Base-by-base conservation (phyloP, 2,329 filamentous ascomycete species). In the Venturia nashicola region DNA sequence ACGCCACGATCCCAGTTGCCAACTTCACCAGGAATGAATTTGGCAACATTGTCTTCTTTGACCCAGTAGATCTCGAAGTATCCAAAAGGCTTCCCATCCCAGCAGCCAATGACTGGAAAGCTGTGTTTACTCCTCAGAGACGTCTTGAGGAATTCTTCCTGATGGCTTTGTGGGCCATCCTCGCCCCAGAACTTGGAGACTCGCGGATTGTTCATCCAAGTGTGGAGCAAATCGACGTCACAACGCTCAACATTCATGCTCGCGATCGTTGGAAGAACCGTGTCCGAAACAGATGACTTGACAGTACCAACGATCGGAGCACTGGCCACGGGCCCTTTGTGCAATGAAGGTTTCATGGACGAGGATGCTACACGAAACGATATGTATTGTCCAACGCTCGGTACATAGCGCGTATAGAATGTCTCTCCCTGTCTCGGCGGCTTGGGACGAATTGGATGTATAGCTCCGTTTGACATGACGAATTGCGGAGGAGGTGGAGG, bases 11-110 rank as follows among this genome's bases (percentile, higher is more conserved):
- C 93, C 75, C 88, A 97, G 70, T 96, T 89, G 8, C 83, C 84
- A 0, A 86, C 84, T 3, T 83, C 81, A 27, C 81, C 81, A 0
- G 73, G 86, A 4, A 95, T 75, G 67, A 90, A 81, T 59, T 81
- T 82, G 0, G 90, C 91, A 0, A 99, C 23, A 18, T 51, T 77
- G 71, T 97, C 94, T 72, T 99, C 94, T 71, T 96, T 96, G 3
- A 94, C 91, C 93, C 94, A 99, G 77, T 99, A 99, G 42, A 99
- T 83, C 77, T 99, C 94, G 72, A 99, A 97, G 73, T 95, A 99
- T 0, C 91, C 94, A 76, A 97, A 99, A 0, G 93, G 93, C 66
- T 93, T 88, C 12, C 91, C 92, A 69, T 97, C 91, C 90, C 93
- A 99, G 72, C 91, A 87, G 0, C 90, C 94, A 66, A 97, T 93